Evolutionary conservation across 257 asterid genomes (phyloP).

Genomic region (Gentiana macrophylla): DNA sequence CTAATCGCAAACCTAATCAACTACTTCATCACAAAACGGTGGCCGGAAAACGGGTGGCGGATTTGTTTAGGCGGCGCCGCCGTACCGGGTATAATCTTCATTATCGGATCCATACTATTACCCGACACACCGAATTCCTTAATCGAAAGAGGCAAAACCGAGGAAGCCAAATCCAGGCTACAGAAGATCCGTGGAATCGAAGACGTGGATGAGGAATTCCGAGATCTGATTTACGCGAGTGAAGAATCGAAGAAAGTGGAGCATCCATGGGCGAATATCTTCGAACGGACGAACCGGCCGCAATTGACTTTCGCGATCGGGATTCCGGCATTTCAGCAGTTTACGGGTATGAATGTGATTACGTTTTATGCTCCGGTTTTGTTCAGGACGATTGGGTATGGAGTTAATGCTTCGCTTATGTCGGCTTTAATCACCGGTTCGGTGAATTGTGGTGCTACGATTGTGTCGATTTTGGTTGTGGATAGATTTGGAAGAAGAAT

Average conservation of each 20-base stretch:
- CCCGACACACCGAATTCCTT: conserved; percentile 81
- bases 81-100: conserved; percentile 55
- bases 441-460: conserved; percentile 38
- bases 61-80: conserved; percentile 66
- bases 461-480: conserved; percentile 46
- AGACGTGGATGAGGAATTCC: conserved; percentile 59
- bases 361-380: conserved; percentile 73
- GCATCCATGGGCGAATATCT: conserved; percentile 60
- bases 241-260: conserved; percentile 43
- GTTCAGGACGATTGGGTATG: conserved; percentile 65
- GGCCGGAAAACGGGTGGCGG: conserved; percentile 47
- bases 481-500: conserved; percentile 64
- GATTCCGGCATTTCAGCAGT: conserved; percentile 65
- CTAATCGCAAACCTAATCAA: conserved; percentile 21
- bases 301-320: conserved; percentile 52
- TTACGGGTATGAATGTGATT: conserved; percentile 79
- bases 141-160: conserved; percentile 54
- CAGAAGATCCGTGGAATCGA: conserved; percentile 39
- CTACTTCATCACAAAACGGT: conserved; percentile 25
- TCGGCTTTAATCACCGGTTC: conserved; percentile 36
- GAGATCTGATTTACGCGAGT: conserved; percentile 47
- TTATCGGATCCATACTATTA: conserved; percentile 47
- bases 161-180: conserved; percentile 36
- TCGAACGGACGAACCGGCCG: conserved; percentile 44
- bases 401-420: conserved; percentile 47